Conservation (phyloP, 352 stramenopile genomes). For the Phytophthora hibernalis region DNA sequence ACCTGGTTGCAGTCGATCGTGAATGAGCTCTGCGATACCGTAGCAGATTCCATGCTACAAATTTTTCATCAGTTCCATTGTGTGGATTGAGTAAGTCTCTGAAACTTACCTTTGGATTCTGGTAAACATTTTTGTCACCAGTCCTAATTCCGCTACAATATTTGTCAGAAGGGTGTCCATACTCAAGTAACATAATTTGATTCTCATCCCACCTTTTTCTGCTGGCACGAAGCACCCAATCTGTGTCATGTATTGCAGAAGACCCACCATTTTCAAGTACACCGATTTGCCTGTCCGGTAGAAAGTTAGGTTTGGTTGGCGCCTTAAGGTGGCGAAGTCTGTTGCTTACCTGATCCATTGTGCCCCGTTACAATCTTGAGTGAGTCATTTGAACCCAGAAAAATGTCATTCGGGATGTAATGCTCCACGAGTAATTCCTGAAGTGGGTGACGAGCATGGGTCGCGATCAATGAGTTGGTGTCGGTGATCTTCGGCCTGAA, state of each 20-base stretch:
- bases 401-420: constrained; percentile 86
- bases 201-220: constrained; percentile 54
- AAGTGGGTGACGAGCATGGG: constrained; percentile 76
- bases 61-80: constrained; percentile 13
- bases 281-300: constrained; percentile 79
- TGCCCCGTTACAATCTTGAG: constrained; percentile 82
- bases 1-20: constrained; percentile 91
- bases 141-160: constrained; percentile 66
- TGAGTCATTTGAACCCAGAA: constrained; percentile 47
- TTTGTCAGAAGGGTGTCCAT: neutral
- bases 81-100: neutral
- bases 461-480: constrained; percentile 55
- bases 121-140: constrained; percentile 82
- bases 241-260: constrained; percentile 88
- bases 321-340: neutral
- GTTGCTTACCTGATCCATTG: constrained; percentile 83
- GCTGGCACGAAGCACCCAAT: constrained; percentile 86
- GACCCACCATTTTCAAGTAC: constrained; percentile 85
- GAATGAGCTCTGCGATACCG: constrained; percentile 84
- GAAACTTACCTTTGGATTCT: constrained; percentile 76
- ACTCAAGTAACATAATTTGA: neutral
- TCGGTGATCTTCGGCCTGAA: constrained; percentile 58
- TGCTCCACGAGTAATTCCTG: constrained; percentile 86
- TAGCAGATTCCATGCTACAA: constrained; percentile 75
- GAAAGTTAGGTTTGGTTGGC: neutral